phyloP scores from a whole-genome alignment of 805 yeast genomes.

The Saturnispora galanensis region DNA sequence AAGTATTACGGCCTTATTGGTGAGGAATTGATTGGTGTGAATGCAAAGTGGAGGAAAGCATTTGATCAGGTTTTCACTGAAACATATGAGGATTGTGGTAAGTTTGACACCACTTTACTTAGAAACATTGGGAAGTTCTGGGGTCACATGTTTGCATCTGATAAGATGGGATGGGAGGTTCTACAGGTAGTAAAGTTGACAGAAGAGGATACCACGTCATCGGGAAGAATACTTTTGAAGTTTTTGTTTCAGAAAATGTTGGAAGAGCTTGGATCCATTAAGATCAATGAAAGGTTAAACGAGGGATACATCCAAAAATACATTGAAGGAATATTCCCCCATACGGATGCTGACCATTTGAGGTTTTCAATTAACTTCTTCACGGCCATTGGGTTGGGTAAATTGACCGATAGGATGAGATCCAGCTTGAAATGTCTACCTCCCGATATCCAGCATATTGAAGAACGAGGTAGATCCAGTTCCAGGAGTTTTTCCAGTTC shows the following conservation, averaged over 20 bases:
- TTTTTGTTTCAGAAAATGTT: constrained; percentile 71
- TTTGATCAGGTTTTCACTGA: constrained; percentile 45
- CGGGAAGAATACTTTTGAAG: constrained; percentile 72
- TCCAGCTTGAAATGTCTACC: constrained; percentile 22
- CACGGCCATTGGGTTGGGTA: constrained; percentile 87
- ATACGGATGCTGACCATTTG: constrained; percentile 37
- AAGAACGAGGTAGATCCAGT: constrained; percentile 5
- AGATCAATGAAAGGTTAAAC: constrained; percentile 38
- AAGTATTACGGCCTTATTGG: constrained; percentile 75
- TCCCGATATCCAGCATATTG: constrained; percentile 13
- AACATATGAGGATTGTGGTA: constrained; percentile 50
- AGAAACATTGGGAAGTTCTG: constrained; percentile 76
- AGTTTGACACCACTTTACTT: constrained; percentile 61
- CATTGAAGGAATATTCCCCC: constrained; percentile 58
- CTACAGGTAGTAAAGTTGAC: constrained; percentile 49
- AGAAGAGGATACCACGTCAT: constrained; percentile 66
- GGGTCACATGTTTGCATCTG: constrained; percentile 74
- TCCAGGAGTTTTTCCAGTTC: constrained; percentile 10
- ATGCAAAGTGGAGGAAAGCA: constrained; percentile 45
- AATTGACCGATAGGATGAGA: constrained; percentile 76
- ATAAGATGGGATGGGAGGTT: constrained; percentile 54
- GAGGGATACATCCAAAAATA: constrained; percentile 43
- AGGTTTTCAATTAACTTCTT: constrained; percentile 82
- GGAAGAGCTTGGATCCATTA: constrained; percentile 58
- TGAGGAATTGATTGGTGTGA: constrained; percentile 47